Conservation (phyloP, 2,329 filamentous ascomycete genomes). For the Colletotrichum sp. region DNA sequence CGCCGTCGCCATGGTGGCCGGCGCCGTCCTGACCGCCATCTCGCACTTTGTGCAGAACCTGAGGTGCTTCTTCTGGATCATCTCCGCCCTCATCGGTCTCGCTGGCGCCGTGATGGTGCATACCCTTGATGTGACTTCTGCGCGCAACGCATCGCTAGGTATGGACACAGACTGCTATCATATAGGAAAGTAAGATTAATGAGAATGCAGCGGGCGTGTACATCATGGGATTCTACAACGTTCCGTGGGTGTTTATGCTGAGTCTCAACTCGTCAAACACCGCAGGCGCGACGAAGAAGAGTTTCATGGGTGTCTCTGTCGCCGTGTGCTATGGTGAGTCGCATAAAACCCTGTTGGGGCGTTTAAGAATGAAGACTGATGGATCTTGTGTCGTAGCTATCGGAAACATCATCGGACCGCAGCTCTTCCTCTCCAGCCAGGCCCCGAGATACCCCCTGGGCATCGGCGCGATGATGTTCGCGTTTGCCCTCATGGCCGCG, state of each 20-base stretch:
- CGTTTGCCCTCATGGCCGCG: conserved; percentile 29
- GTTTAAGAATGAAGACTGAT: not conserved
- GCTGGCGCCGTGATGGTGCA: conserved; percentile 31
- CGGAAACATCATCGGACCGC: conserved; percentile 35
- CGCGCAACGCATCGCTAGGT: conserved; percentile 28
- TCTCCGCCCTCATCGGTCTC: conserved; percentile 26
- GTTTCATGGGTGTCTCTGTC: conserved; percentile 31
- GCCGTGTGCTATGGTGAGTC: conserved; percentile 29
- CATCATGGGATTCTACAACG: conserved; percentile 38
- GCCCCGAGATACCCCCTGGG: conserved; percentile 32
- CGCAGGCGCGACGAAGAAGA: conserved; percentile 34
- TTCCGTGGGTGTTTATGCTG: conserved; percentile 31
- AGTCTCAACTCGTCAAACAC: conserved; percentile 34
- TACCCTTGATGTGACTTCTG: conserved; percentile 16
- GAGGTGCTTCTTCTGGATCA: conserved; percentile 35
- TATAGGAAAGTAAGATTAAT: not conserved
- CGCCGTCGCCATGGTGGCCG: conserved; percentile 33
- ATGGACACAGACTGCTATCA: not conserved
- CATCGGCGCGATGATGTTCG: conserved; percentile 30
- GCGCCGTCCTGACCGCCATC: conserved; percentile 26
- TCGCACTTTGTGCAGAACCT: conserved; percentile 31
- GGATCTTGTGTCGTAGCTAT: conserved; percentile 20
- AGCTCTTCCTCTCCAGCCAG: conserved; percentile 30
- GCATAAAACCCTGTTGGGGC: not conserved
- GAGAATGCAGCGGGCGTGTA: conserved; percentile 26